Percentiles rank a stretch among this genome's conserved stretches.
phyloP scores from a whole-genome alignment of 1,284 basidiomycete genomes.

The Trametes hirsuta region DNA sequence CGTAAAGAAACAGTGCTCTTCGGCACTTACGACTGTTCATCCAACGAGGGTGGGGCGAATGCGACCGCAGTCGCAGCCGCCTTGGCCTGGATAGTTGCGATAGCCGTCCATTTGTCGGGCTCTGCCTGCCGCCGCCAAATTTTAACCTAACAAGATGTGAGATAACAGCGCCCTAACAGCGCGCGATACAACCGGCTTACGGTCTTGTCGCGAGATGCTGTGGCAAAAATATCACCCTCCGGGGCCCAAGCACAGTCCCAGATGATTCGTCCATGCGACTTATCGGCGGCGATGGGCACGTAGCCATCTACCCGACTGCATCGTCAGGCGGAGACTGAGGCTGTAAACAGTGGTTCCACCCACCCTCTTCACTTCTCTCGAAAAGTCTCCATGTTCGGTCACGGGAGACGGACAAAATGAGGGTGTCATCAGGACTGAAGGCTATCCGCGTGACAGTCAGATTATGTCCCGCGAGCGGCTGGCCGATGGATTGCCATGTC shows the following conservation, averaged over 20 bases:
- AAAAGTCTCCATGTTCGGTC: constrained; percentile 95
- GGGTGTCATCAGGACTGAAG: constrained; percentile 84
- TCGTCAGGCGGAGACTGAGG: not conserved
- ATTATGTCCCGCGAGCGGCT: constrained; percentile 80
- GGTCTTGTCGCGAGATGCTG: constrained; percentile 96
- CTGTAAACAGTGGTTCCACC: not conserved
- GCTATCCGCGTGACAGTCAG: constrained; percentile 90
- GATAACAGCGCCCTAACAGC: not conserved
- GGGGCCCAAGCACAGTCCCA: constrained; percentile 92
- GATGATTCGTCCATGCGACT: constrained; percentile 90
- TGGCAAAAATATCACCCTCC: constrained; percentile 82
- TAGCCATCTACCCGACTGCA: constrained; percentile 49
- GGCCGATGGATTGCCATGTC: constrained; percentile 71
- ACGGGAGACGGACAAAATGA: constrained; percentile 84
- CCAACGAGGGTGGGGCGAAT: constrained; percentile 49
- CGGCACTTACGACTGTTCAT: constrained; percentile 41
- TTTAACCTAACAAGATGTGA: constrained; percentile 56
- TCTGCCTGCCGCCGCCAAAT: constrained; percentile 56
- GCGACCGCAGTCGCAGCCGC: constrained; percentile 77
- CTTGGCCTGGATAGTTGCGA: constrained; percentile 58
- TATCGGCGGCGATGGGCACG: constrained; percentile 67
- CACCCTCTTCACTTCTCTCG: constrained; percentile 43
- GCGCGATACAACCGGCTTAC: constrained; percentile 43
- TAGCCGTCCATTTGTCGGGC: constrained; percentile 50
- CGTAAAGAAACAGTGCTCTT: not conserved